Evolutionary conservation across 495 filamentous ascomycete species (phyloP), one percentile per base, ranked within the genome.

Genomic region (Eremomyces bilateralis): DNA sequence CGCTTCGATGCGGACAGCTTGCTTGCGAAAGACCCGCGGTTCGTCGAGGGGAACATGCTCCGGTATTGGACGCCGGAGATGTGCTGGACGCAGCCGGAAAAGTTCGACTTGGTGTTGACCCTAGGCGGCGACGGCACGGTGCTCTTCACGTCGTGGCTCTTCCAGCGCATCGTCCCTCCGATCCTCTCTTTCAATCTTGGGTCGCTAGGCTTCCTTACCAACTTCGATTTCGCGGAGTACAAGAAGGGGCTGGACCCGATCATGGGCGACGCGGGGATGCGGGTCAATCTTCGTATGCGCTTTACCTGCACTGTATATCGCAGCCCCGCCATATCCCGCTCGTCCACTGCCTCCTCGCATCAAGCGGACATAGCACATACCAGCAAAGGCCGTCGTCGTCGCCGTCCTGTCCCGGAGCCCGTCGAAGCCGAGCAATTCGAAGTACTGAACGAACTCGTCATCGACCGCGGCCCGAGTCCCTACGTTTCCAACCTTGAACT

Each of bases 61-160:
- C 67, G 67, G 29, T 95, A 85, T 57, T 97, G 88, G 88, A 81
- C 80, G 1, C 80, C 85, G 1, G 83, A 93, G 44, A 62, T 97
- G 2, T 97, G 88, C 62, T 84, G 80, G 70, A 76, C 64, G 35
- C 68, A 67, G 5, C 84, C 84, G 1, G 81, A 93, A 50, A 80
- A 77, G 37, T 93, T 94, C 42, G 85, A 94, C 53, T 60, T 94
- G 13, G 83, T 94, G 4, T 59, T 93, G 16, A 94, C 84, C 0
- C 68, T 94, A 6, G 88, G 88, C n/a, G 88, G 88, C 6, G 88
- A 97, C 49, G 88, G 88, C 11, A 97, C 88, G 0, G 85, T 97
- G 20, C 60, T 97, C 20, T 95, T 91, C 48, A 80, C 88, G 0
- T 82, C 73, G 46, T 97, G 90, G 85, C 61, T 97, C 20, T 97